These are phyloP conservation scores for Backusella circina DNA, from an alignment of 192 early-diverging fungal species.

Conservation along the genomic window DNA sequence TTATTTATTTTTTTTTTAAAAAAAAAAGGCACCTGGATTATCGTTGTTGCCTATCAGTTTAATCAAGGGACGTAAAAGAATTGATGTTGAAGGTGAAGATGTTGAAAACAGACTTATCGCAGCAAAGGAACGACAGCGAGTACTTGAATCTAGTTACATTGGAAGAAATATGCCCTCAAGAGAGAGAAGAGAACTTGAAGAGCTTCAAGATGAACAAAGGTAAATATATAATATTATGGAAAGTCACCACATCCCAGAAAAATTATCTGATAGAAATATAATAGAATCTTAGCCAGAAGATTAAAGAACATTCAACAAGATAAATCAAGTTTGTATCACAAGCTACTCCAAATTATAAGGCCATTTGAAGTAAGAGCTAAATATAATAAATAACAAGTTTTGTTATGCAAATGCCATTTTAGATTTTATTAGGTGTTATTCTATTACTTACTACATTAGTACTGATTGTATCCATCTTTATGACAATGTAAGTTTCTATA, in stretches of 20 bases:
- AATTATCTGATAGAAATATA: neutral
- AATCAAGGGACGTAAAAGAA: slow-evolving; percentile 23
- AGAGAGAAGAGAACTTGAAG: slow-evolving; percentile 12
- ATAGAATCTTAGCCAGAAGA: slow-evolving; percentile 17
- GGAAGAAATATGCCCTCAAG: slow-evolving; percentile 6
- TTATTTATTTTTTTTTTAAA: neutral
- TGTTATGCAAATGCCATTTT: neutral
- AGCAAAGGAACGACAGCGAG: slow-evolving; percentile 15
- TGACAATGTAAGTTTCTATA: slow-evolving; percentile 26
- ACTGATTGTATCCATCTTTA: slow-evolving; percentile 30
- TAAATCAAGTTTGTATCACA: slow-evolving; percentile 15
- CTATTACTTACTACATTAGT: slow-evolving; percentile 15
- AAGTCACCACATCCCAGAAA: neutral
- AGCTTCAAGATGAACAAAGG: slow-evolving; percentile 24
- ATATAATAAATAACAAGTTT: neutral
- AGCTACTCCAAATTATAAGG: slow-evolving; percentile 11
- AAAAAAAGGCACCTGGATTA: slow-evolving; percentile 27
- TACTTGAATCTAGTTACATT: slow-evolving; percentile 5
- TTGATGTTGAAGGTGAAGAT: slow-evolving; percentile 25
- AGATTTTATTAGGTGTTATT: slow-evolving; percentile 25
- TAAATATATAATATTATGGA: slow-evolving; percentile 1
- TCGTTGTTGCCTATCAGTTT: slow-evolving; percentile 28
- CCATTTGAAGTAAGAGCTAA: slow-evolving; percentile 30
- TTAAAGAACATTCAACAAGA: slow-evolving; percentile 8
- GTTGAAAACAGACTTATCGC: slow-evolving; percentile 14